Evolutionary conservation across 768 basidiomycete genomes (phyloP), one percentile per base, ranked within the genome.

Genomic region (Podaxis mareebaensis): DNA sequence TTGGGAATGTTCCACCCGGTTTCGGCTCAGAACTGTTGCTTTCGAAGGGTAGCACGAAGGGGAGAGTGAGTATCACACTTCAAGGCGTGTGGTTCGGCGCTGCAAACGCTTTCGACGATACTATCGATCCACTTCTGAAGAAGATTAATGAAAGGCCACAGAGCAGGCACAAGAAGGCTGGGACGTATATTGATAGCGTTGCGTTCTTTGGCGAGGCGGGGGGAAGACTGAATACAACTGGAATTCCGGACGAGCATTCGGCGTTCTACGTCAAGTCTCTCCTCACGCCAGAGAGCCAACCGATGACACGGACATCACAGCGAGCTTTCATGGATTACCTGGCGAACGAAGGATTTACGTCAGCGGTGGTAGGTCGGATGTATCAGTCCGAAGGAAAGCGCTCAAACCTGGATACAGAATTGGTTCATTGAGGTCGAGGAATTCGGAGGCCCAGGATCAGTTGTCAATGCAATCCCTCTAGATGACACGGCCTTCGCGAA

Each of bases 401-500:
- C 61, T 42, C 39, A 55, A 55, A 65, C 13, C 8, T 28, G 11
- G 22, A 8, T 17, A 11, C 61, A 68, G 70, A 67, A 57, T 10
- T 73, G 66, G 68, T 72, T 72, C 59, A 75, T 79, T 1, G 72
- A 81, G 66, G 66, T 81, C 3, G 82, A 79, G 30, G 67, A 81
- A 0, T 82, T 77, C 40, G 83, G 81, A 17, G 82, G 83, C 7
- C 67, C 71, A 4, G 79, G 79, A 57, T 84, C 83, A 4, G 78
- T 74, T 7, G 77, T 85, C 66, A 82, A 82, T 65, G 66, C 74
- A 12, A 75, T 83, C 3, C 64, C 76, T 5, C 33, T 71, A 4
- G 69, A 76, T 39, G 76, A 74, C 1, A 83, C 82, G 0, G 77
- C 84, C 0, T 86, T 83, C 64, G 77, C 73, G 0, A 78, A 80